phyloP scores from a whole-genome alignment of 129 eudicot species.

The Pulicaria dysenterica region DNA sequence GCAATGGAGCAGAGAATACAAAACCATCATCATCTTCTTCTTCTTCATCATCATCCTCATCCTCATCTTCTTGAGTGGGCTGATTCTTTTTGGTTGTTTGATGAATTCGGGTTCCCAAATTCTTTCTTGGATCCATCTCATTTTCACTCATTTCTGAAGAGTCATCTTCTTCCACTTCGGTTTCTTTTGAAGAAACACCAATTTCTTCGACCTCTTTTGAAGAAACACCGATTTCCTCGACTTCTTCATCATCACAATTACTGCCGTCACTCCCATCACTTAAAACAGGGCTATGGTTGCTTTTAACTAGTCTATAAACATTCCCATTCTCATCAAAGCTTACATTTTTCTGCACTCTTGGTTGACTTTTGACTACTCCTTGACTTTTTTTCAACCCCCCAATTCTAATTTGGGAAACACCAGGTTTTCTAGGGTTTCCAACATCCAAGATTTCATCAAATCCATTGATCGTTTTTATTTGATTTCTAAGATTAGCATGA shows the following conservation, averaged over 20 bases:
- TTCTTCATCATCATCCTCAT: slow-evolving; percentile 18
- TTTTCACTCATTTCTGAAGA: slow-evolving; percentile 57
- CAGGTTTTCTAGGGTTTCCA: slow-evolving; percentile 35
- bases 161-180: slow-evolving; percentile 49
- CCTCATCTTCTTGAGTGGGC: slow-evolving; percentile 37
- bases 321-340: slow-evolving; percentile 79
- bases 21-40: slow-evolving; percentile 43
- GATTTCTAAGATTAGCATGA: slow-evolving; percentile 39
- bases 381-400: slow-evolving; percentile 46
- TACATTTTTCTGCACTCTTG: slow-evolving; percentile 60
- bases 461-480: slow-evolving; percentile 39
- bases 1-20: slow-evolving; percentile 66
- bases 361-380: slow-evolving; percentile 40
- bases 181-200: slow-evolving; percentile 47
- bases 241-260: slow-evolving; percentile 39
- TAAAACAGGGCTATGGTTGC: slow-evolving; percentile 33
- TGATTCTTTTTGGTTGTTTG: slow-evolving; percentile 28
- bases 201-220: slow-evolving; percentile 55
- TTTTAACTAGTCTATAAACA: slow-evolving; percentile 49
- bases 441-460: slow-evolving; percentile 30
- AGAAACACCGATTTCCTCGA: slow-evolving; percentile 48
- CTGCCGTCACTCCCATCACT: slow-evolving; percentile 48
- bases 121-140: slow-evolving; percentile 47
- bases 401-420: slow-evolving; percentile 21
- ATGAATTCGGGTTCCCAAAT: slow-evolving; percentile 30